Base-by-base conservation (phyloP, 2,329 filamentous ascomycete genomes). In the Fusarium torreyae region DNA sequence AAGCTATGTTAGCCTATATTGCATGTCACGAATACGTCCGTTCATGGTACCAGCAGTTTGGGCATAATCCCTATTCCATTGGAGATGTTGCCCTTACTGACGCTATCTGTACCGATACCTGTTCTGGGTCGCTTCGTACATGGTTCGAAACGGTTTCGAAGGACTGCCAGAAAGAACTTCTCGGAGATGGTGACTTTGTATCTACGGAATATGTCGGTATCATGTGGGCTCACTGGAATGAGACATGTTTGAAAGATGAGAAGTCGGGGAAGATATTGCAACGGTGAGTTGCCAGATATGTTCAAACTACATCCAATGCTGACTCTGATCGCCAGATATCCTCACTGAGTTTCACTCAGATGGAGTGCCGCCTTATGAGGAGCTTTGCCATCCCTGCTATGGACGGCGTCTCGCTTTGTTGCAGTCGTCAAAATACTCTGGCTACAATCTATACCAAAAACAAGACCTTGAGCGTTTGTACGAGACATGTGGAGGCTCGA, bases 381-480 rank as follows among this genome's bases (percentile, higher is more conserved):
- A 77, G 48, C 50, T 77, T 13, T 77, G 75, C 49, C 68, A 55
- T 6, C 40, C 44, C 42, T 77, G 75, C 60, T 72, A 71, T 51
- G 33, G 42, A 2, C 44, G 54, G 4, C 62, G 55, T n/a, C 60
- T 73, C 4, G 36, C 52, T 14, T 65, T 76, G 57, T 76, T 75
- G 74, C 73, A 77, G 52, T 42, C 57, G 8, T 66, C 52, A 13
- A 26, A 48, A 9, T 75, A 77, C 57, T 69, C 70, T 0, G 14
- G 65, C 45, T 75, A 76, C 44, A 54, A 74, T 18, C 24, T 59
- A 15, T 52, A 46, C 45, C 66, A 64, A 45, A 34, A 65, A 38
- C 5, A n/a, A 9, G 13, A 57, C 14, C 60, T 69, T 2, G 64
- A 66, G 50, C 9, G n/a, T 6, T 48, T 59, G 3, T 65, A 68